phyloP scores from a whole-genome alignment of 306 rosid genomes.

The Medicago ruthenica region DNA sequence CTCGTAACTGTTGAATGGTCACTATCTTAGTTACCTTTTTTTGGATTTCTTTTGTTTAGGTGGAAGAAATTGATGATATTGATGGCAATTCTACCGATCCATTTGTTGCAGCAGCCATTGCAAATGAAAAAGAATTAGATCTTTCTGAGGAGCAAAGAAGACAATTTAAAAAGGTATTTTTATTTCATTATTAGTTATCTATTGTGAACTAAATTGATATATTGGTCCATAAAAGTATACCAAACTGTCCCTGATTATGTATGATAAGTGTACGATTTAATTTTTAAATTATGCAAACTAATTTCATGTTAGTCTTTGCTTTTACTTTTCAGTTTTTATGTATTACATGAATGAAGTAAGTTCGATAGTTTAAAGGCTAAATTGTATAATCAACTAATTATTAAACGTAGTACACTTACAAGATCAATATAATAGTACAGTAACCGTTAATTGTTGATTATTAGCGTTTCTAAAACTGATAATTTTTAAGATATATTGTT shows the following conservation, averaged over 20 bases:
- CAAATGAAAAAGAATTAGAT: slow-evolving; percentile 78
- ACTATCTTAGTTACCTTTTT: slow-evolving; percentile 20
- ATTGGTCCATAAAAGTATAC: slow-evolving; percentile 17
- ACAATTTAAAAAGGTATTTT: slow-evolving; percentile 74
- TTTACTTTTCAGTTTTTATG: slow-evolving; percentile 27
- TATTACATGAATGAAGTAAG: slow-evolving; percentile 13
- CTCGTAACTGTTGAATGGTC: slow-evolving; percentile 17
- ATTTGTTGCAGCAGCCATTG: slow-evolving; percentile 93
- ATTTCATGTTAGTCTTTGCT: slow-evolving; percentile 5
- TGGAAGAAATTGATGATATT: slow-evolving; percentile 96
- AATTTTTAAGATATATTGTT: slow-evolving; percentile 12
- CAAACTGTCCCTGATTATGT: not conserved
- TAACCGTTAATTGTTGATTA: not conserved
- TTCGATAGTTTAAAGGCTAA: slow-evolving; percentile 23
- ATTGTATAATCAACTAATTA: slow-evolving; percentile 1
- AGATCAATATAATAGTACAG: not conserved
- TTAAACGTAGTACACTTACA: not conserved
- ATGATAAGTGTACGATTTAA: not conserved
- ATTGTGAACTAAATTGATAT: slow-evolving; percentile 14
- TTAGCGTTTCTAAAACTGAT: slow-evolving; percentile 14
- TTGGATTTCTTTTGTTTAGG: slow-evolving; percentile 55
- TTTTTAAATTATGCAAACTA: slow-evolving; percentile 29
- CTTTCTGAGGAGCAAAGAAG: slow-evolving; percentile 85
- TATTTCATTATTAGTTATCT: slow-evolving; percentile 29
- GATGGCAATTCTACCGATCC: slow-evolving; percentile 81